Evolutionary conservation across 768 basidiomycete genomes (phyloP).

Genomic region (Daedaleopsis sinensis): DNA sequence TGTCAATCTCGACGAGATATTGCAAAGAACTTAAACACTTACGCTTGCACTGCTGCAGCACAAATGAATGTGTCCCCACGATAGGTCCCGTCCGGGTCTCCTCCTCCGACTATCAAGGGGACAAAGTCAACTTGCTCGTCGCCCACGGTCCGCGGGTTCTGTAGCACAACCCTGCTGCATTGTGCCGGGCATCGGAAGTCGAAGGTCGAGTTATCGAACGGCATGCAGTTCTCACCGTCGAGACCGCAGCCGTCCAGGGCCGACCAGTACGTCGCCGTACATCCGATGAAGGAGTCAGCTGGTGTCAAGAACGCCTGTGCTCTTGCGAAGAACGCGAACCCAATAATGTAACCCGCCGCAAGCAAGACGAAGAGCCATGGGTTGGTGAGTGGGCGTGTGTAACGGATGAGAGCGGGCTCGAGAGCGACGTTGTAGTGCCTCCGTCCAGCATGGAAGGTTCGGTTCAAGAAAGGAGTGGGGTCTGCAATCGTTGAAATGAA

Average conservation of each 20-base stretch:
- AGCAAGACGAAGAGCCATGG: constrained; percentile 60
- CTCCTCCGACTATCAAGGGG: constrained; percentile 86
- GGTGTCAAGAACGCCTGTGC: constrained; percentile 75
- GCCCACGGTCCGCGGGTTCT: constrained; percentile 78
- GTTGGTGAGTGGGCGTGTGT: constrained; percentile 54
- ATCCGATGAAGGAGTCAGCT: constrained; percentile 61
- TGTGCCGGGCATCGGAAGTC: constrained; percentile 84
- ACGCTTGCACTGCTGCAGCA: constrained; percentile 83
- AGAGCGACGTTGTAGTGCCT: constrained; percentile 35
- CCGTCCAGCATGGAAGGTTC: constrained; percentile 40
- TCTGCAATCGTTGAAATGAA: constrained; percentile 37
- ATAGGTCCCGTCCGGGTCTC: constrained; percentile 71
- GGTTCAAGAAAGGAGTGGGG: constrained; percentile 56
- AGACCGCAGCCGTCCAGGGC: constrained; percentile 74
- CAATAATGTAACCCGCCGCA: constrained; percentile 65
- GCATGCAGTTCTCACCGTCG: constrained; percentile 64
- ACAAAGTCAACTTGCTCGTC: constrained; percentile 62
- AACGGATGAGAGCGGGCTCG: constrained; percentile 54
- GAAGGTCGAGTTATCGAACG: constrained; percentile 61
- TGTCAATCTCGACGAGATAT: constrained; percentile 4
- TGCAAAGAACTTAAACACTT: constrained; percentile 27
- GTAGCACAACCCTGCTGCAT: constrained; percentile 62
- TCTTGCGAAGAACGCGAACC: constrained; percentile 71
- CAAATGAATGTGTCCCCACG: constrained; percentile 87
- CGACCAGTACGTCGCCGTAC: constrained; percentile 73